Evolutionary conservation across 2,329 filamentous ascomycete species (phyloP).

Genomic region (Fusarium foetens): DNA sequence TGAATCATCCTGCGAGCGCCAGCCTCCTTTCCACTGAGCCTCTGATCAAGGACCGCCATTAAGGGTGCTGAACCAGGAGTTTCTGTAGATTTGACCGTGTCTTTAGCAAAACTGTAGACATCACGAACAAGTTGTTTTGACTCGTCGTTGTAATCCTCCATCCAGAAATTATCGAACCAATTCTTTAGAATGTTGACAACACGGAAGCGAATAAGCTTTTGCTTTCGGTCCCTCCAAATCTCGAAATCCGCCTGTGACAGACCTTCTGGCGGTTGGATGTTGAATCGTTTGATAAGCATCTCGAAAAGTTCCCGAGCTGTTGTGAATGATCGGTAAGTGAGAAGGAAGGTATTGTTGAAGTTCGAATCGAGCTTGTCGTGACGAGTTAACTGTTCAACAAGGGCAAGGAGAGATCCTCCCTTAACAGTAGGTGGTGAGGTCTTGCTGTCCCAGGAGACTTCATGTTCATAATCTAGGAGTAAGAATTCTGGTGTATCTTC

Average conservation of each 20-base stretch:
- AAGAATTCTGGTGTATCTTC: conserved; percentile 89
- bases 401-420: conserved; percentile 85
- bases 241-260: conserved; percentile 81
- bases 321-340: conserved; percentile 97
- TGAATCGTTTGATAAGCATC: conserved; percentile 89
- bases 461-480: conserved; percentile 85
- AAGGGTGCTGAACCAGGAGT: conserved; percentile 88
- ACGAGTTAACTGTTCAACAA: conserved; percentile 94
- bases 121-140: conserved; percentile 87
- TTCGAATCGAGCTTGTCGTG: conserved; percentile 95
- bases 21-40: conserved; percentile 87
- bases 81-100: conserved; percentile 91
- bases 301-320: conserved; percentile 91
- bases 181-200: conserved; percentile 98
- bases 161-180: conserved; percentile 99
- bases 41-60: conserved; percentile 88
- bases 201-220: conserved; percentile 93
- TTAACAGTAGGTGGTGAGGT: conserved; percentile 79
- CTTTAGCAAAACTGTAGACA: conserved; percentile 89
- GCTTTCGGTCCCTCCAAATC: conserved; percentile 90
- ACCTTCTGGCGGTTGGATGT: conserved; percentile 88
- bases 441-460: conserved; percentile 91
- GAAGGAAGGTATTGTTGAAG: conserved; percentile 97
- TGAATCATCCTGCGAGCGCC: conserved; percentile 87
- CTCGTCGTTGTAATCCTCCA: conserved; percentile 89